A percentile compares a stretch with the other conserved stretches of the same genome.
phyloP scores from a whole-genome alignment of 225 moss, liverwort and hornwort genomes.

The Marchantia polymorpha region DNA sequence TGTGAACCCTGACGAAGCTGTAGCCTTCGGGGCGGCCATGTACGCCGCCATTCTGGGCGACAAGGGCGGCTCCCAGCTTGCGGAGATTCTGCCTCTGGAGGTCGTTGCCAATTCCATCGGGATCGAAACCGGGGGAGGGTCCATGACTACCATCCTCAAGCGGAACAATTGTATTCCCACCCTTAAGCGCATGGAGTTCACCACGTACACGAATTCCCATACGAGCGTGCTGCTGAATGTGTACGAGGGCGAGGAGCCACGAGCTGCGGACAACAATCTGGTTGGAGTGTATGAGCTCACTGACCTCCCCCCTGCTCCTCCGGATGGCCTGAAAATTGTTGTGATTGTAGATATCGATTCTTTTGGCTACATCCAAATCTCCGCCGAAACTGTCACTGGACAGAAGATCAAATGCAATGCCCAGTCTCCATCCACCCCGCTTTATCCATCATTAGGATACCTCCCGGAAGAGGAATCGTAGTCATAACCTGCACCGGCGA shows the following conservation, averaged over 20 bases:
- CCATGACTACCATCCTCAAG: slow-evolving; percentile 23
- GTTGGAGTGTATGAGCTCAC: slow-evolving; percentile 37
- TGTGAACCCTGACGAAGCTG: slow-evolving; percentile 46
- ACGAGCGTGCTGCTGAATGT: slow-evolving; percentile 29
- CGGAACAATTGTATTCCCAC: slow-evolving; percentile 26
- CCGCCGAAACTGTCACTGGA: slow-evolving; percentile 18
- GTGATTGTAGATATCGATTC: slow-evolving; percentile 34
- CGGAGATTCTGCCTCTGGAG: slow-evolving; percentile 20
- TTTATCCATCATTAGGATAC: slow-evolving; percentile 31
- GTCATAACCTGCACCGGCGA: not conserved
- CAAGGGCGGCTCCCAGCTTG: slow-evolving; percentile 7
- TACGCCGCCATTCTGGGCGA: slow-evolving; percentile 23
- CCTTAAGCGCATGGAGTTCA: slow-evolving; percentile 9
- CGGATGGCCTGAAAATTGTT: slow-evolving; percentile 23
- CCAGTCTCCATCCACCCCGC: slow-evolving; percentile 32
- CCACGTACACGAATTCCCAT: slow-evolving; percentile 26
- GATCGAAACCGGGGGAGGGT: slow-evolving; percentile 35
- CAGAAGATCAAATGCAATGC: slow-evolving; percentile 22
- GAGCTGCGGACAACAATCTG: slow-evolving; percentile 39
- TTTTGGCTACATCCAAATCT: slow-evolving; percentile 4
- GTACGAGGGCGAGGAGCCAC: slow-evolving; percentile 41
- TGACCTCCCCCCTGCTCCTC: slow-evolving; percentile 38
- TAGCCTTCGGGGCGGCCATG: slow-evolving; percentile 45
- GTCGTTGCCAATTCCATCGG: slow-evolving; percentile 38
- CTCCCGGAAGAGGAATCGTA: not conserved